Base-by-base conservation (phyloP, 768 basidiomycete genomes). In the Pulveroboletus sp. region DNA sequence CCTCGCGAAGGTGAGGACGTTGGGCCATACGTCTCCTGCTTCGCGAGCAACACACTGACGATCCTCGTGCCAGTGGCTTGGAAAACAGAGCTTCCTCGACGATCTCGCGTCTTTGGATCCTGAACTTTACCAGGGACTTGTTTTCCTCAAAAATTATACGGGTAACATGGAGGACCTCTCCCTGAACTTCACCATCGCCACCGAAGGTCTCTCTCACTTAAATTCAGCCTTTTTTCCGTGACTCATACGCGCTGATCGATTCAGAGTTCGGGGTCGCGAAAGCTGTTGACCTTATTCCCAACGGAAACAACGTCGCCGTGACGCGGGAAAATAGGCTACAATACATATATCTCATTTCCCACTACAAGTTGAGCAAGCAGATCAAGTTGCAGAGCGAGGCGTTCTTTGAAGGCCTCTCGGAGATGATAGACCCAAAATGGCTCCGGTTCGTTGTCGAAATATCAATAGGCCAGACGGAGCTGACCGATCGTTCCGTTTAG, bases 371-470 rank as follows among this genome's bases (percentile, higher is more conserved):
- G 36, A 94, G 82, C 63, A 83, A 78, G 60, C 94, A 98, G 68
- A 96, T 99, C 61, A 84, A 83, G 63, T 64, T 73, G 43, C 93
- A 95, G 69, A 85, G 83, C 59, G 81, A 81, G 38, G 86, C 85
- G 2, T 91, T 99, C 73, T 96, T 97, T 56, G 84, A 91, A 47
- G 96, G 96, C 1, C 71, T 99, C 37, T 86, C 86, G 14, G 91
- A 94, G 55, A 88, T 98, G 71, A 89, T 98, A 61, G 87, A 95
- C 53, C 82, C 81, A 1, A 89, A 89, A 59, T 97, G 89, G 90
- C 76, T 95, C 19, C 73, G 85, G 81, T 86, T 37, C 31, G 68
- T 64, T 36, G 43, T 14, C 10, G 14, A 36, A 37, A 38, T 20
- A 2, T 17, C 11, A 14, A 13, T 13, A 12, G 4, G 9, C 12